Percentiles rank a stretch among this genome's conserved stretches.
Evolutionary conservation across 2,329 filamentous ascomycete species (phyloP).

Genomic region (Penicillium sp.): DNA sequence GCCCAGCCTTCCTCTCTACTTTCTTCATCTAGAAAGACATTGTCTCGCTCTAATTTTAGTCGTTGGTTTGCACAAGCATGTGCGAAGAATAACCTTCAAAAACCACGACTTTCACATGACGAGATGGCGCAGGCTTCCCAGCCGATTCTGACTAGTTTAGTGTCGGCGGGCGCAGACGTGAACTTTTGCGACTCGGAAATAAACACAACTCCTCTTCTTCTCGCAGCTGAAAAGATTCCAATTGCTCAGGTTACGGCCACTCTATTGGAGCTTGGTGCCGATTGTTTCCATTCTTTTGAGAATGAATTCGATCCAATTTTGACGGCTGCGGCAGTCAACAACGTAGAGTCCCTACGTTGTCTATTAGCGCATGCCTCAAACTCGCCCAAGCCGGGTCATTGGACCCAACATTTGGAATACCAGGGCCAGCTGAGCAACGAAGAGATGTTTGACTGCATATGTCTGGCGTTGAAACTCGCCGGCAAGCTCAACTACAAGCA

Average conservation of each 20-base stretch:
- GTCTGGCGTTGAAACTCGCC: background rate
- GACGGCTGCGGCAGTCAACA: background rate
- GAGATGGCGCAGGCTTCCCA: background rate
- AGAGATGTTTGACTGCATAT: background rate
- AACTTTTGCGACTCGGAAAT: background rate
- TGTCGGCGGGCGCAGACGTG: background rate
- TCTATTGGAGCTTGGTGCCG: background rate
- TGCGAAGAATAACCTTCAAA: background rate
- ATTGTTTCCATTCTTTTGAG: background rate
- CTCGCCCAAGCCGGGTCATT: background rate
- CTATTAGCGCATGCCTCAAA: background rate
- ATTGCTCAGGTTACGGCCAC: background rate
- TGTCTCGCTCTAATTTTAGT: background rate
- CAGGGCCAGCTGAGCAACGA: too few relatives aligned
- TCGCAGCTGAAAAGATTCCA: background rate
- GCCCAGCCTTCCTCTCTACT: background rate
- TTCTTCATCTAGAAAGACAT: background rate
- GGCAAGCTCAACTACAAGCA: background rate
- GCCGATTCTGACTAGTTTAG: background rate
- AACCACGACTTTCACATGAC: accelerated
- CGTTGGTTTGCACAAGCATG: too few relatives aligned
- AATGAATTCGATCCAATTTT: background rate
- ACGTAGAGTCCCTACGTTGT: background rate
- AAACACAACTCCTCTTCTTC: background rate
- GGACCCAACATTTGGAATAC: background rate